These are phyloP conservation scores for Diaporthe helianthi DNA, from an alignment of 2,329 filamentous ascomycete species.

Conservation along the genomic window DNA sequence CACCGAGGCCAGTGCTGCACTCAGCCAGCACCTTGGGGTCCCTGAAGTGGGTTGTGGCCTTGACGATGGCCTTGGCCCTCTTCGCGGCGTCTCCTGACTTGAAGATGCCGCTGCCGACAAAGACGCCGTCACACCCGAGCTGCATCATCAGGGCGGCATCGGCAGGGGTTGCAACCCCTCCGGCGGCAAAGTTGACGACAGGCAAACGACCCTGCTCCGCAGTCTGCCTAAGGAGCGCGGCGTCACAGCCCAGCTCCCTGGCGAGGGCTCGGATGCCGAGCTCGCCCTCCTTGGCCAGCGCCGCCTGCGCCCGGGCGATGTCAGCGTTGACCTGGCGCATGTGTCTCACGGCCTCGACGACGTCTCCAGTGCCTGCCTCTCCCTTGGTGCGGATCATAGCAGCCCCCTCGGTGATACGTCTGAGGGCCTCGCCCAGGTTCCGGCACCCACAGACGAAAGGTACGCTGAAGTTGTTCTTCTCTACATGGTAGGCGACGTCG, in stretches of 20 bases:
- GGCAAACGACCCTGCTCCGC: slow-evolving; percentile 87
- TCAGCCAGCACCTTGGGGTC: slow-evolving; percentile 87
- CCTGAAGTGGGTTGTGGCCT: slow-evolving; percentile 89
- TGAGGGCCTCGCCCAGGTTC: slow-evolving; percentile 90
- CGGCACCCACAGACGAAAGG: slow-evolving; percentile 98
- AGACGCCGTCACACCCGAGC: slow-evolving; percentile 95
- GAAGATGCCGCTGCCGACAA: slow-evolving; percentile 97
- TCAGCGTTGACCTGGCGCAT: slow-evolving; percentile 89
- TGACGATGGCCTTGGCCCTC: slow-evolving; percentile 92
- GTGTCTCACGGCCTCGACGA: slow-evolving; percentile 95
- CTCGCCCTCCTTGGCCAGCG: slow-evolving; percentile 64
- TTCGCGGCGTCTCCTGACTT: slow-evolving; percentile 91
- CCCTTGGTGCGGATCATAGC: slow-evolving; percentile 99
- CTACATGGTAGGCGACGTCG: slow-evolving; percentile 88
- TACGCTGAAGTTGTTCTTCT: slow-evolving; percentile 81
- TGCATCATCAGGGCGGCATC: slow-evolving; percentile 99
- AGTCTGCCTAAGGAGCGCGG: slow-evolving; percentile 81
- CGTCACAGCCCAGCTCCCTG: slow-evolving; percentile 81
- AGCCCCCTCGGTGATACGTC: slow-evolving; percentile 89
- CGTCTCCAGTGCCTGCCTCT: slow-evolving; percentile 95
- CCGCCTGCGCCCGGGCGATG: slow-evolving; percentile 80
- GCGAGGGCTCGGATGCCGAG: slow-evolving; percentile 72
- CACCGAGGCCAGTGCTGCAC: slow-evolving; percentile 87
- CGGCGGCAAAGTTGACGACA: slow-evolving; percentile 97
- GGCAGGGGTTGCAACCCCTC: slow-evolving; percentile 98